Base-by-base conservation (phyloP, 805 yeast genomes). In the Clavispora fructus region DNA sequence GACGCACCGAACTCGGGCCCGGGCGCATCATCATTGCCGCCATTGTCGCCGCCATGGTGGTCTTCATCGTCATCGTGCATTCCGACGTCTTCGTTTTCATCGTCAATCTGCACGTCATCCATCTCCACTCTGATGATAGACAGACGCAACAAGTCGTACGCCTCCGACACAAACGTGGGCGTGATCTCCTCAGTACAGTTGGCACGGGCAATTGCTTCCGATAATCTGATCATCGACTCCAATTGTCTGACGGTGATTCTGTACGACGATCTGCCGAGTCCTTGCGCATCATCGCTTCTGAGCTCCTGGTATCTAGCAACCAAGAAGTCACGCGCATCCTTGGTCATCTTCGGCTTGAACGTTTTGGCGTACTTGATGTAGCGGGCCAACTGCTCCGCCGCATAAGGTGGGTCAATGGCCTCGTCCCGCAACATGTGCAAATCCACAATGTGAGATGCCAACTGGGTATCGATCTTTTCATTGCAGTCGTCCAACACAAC, bases 151-250 rank as follows among this genome's bases (percentile, higher is more conserved):
- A 94, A 71, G 58, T 86, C 92, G 63, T 86, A 90, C 0, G 99
- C 99, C 62, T 94, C 98, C 3, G 91, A 85, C 39, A 92, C 98
- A 63, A 89, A 87, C 31, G 77, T 75, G 7, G 92, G 87, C 0
- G 92, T 82, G 44, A 90, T 84, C 51, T 82, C 90, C 52, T 87
- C 94, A 16, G 91, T 87, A 67, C 98, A 91, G 65, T 92, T 94
- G 26, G 98, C 97, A 54, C 96, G 78, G 1, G 99, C 98, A 66
- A 94, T 91, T 1, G 97, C 98, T 64, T 94, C 99, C 3, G 94
- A 83, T 48, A 94, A 75, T 61, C 99, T 79, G 54, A 94, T 85
- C 90, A 91, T 80, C 44, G 94, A 85, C 68, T 92, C 99, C 59
- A 94, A 76, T 63, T 94, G 99, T 74, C 99, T 86, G 31, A 94